phyloP scores from a whole-genome alignment of 116 monocot species.

The Zostera marina region DNA sequence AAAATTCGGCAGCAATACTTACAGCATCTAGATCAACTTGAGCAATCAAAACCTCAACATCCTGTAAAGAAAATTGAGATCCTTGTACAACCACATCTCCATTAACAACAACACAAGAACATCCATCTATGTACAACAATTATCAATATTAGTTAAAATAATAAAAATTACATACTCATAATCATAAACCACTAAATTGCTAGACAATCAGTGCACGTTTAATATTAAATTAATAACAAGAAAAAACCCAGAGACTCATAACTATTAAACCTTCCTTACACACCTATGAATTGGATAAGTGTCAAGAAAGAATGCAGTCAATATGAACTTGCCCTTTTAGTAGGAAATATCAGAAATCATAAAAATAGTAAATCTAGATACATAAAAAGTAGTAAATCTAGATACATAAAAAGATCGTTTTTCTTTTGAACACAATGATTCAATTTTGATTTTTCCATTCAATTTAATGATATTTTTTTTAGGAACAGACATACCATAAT shows the following conservation, averaged over 20 bases:
- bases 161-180: not conserved
- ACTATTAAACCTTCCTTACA: not conserved
- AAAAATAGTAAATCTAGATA: too few species aligned
- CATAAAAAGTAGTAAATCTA: too few species aligned
- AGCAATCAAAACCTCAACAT: slow-evolving; percentile 79
- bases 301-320: too few species aligned
- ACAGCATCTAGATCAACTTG: slow-evolving; percentile 91
- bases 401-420: too few species aligned
- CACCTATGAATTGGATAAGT: not conserved
- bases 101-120: slow-evolving; percentile 86
- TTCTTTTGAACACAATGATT: too few species aligned
- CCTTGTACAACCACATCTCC: slow-evolving; percentile 95
- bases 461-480: not conserved
- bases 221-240: not conserved
- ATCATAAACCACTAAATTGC: too few species aligned
- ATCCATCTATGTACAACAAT: slow-evolving; percentile 48
- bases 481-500: slow-evolving; percentile 44
- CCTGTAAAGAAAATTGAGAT: slow-evolving; percentile 97
- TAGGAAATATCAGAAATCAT: too few species aligned
- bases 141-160: not conserved
- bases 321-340: too few species aligned
- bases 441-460: too few species aligned
- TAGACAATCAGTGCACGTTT: too few species aligned
- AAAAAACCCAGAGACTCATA: not conserved
- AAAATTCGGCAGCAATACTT: slow-evolving; percentile 11